These are phyloP conservation scores for Hymenoscyphus salicellus DNA, from an alignment of 2,329 filamentous ascomycete genomes.

Conservation along the genomic window DNA sequence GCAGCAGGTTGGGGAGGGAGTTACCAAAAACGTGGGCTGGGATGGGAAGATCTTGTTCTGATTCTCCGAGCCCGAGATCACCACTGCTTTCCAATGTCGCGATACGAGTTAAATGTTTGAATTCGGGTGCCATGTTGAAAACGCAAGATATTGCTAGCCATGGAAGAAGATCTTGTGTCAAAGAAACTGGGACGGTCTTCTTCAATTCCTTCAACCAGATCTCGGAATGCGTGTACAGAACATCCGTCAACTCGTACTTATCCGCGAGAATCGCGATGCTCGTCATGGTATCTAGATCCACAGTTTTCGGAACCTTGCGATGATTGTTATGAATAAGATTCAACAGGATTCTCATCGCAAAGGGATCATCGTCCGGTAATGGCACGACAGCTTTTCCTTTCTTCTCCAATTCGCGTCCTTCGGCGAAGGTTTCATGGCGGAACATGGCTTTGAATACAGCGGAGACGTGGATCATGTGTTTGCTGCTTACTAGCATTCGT, in stretches of 20 bases:
- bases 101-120: slow-evolving; percentile 7
- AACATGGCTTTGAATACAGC: slow-evolving; percentile 32
- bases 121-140: slow-evolving; percentile 11
- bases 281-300: slow-evolving; percentile 31
- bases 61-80: neutral
- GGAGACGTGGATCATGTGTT: slow-evolving; percentile 25
- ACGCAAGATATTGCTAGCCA: slow-evolving; percentile 19
- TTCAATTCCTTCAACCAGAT: slow-evolving; percentile 18
- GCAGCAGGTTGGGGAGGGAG: neutral
- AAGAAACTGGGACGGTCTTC: slow-evolving; percentile 7
- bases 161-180: neutral
- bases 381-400: slow-evolving; percentile 32
- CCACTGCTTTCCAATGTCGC: slow-evolving; percentile 1
- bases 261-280: slow-evolving; percentile 32
- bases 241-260: slow-evolving; percentile 29
- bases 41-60: slow-evolving; percentile 1
- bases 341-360: slow-evolving; percentile 35
- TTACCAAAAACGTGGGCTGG: slow-evolving; percentile 4
- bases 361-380: slow-evolving; percentile 34
- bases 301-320: slow-evolving; percentile 21
- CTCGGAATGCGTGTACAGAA: slow-evolving; percentile 9
- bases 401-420: slow-evolving; percentile 29
- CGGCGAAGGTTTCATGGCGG: slow-evolving; percentile 17
- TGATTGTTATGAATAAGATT: slow-evolving; percentile 35
- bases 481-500: slow-evolving; percentile 21